Conservation (phyloP, 78 protist genomes). For the Dictyostelium citrinum region DNA sequence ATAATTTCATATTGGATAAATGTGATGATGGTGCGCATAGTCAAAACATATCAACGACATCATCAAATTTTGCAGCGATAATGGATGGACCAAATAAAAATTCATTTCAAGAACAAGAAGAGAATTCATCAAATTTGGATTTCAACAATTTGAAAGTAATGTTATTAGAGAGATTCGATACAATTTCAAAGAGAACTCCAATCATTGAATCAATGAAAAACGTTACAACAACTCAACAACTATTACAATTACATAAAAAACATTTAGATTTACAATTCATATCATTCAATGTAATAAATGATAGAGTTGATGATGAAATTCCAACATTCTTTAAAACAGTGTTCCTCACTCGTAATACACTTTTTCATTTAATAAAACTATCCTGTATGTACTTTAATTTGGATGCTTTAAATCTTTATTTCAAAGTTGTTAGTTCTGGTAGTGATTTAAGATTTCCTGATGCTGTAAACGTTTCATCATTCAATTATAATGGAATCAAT, state of each 20-base stretch:
- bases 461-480: neutral
- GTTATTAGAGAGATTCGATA: neutral
- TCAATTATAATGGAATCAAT: neutral
- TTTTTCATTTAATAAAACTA: neutral
- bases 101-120: neutral
- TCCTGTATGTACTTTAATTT: neutral
- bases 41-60: neutral
- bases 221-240: neutral
- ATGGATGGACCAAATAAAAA: neutral
- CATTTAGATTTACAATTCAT: neutral
- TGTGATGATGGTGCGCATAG: neutral
- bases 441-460: neutral
- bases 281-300: neutral
- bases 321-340: neutral
- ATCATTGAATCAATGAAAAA: neutral
- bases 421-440: neutral
- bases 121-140: neutral
- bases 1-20: neutral
- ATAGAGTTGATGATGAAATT: neutral
- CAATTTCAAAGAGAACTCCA: neutral
- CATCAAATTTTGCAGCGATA: neutral
- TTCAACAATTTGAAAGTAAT: neutral
- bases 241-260: neutral
- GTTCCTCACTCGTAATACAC: neutral
- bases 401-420: neutral